Evolutionary conservation across 495 filamentous ascomycete genomes (phyloP).

Genomic region (Sabuloglossum arenarium): DNA sequence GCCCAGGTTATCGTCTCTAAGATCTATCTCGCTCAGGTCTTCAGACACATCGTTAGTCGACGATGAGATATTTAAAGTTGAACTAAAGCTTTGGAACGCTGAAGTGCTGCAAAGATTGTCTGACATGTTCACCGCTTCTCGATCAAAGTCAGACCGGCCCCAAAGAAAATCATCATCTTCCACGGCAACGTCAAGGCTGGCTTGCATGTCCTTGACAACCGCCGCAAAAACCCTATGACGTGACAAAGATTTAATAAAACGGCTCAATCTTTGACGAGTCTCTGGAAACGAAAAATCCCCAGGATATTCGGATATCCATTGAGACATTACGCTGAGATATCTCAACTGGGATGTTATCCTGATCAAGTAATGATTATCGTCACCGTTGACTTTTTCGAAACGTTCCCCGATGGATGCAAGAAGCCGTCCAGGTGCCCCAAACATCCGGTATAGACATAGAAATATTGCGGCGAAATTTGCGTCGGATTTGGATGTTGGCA

Average conservation of each 20-base stretch:
- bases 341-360: conserved; percentile 63
- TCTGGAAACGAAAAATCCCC: conserved; percentile 76
- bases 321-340: conserved; percentile 61
- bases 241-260: conserved; percentile 49
- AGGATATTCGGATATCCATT: conserved; percentile 79
- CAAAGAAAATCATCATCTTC: conserved; percentile 72
- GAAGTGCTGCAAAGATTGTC: background rate
- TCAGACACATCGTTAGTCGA: background rate
- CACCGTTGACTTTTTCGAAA: conserved; percentile 41
- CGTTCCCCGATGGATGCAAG: conserved; percentile 51
- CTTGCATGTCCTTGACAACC: conserved; percentile 62
- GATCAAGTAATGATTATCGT: conserved; percentile 24
- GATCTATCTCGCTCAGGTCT: background rate
- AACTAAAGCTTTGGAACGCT: background rate
- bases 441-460: conserved; percentile 86
- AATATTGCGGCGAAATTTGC: conserved; percentile 72
- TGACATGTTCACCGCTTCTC: background rate
- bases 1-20: background rate
- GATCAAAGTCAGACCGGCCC: conserved; percentile 42
- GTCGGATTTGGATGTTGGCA: conserved; percentile 68
- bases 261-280: conserved; percentile 44
- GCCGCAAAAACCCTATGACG: conserved; percentile 54
- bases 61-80: background rate
- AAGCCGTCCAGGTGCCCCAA: conserved; percentile 59
- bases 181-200: conserved; percentile 35